Base-by-base conservation (phyloP, 768 basidiomycete species). In the Termitomyces sp. region DNA sequence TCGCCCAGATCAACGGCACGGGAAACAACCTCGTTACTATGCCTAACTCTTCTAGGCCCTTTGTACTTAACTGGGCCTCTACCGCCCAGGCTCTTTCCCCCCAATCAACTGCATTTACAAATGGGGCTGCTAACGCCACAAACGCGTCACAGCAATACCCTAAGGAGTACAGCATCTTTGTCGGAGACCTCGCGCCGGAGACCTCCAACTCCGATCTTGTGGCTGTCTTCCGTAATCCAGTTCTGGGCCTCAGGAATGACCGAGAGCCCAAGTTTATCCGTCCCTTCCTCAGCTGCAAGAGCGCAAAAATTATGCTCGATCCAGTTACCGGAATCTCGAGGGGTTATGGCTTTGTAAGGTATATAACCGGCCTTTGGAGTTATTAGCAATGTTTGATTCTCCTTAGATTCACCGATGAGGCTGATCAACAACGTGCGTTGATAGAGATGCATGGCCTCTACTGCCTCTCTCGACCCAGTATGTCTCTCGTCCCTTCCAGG, bases 131-230 rank as follows among this genome's bases (percentile, higher is more conserved):
- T 39, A 60, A 65, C 22, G 52, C 67, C 56, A 60, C 75, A 54
- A 66, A 73, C 39, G 51, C 72, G 8, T 75, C 77, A 55, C 81
- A 82, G 55, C 86, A 85, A 68, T 88, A 82, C 61, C 83, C 84
- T 36, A 92, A 87, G 70, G 94, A 96, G 73, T 95, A 89, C 69
- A 92, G 90, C 71, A 92, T 97, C 55, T 97, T 97, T 65, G 94
- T 96, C 3, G 94, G 94, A 45, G 94, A 97, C 72, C 81, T 97
- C 45, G 92, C 92, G 3, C 89, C 93, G 10, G 93, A 94, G 72
- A 92, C 92, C 6, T 92, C 91, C 64, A 94, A 96, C 72, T 90
- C 90, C n/a, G 94, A 97, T 70, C 77, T 96, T n/a, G 92, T 96
- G 51, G 90, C 90, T 26, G 88, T 94, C 63, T 92, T 94, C 73